Percentiles rank a stretch among this genome's conserved stretches.
These are phyloP conservation scores for Begonia peltatifolia DNA, from an alignment of 306 rosid genomes.

Conservation along the genomic window DNA sequence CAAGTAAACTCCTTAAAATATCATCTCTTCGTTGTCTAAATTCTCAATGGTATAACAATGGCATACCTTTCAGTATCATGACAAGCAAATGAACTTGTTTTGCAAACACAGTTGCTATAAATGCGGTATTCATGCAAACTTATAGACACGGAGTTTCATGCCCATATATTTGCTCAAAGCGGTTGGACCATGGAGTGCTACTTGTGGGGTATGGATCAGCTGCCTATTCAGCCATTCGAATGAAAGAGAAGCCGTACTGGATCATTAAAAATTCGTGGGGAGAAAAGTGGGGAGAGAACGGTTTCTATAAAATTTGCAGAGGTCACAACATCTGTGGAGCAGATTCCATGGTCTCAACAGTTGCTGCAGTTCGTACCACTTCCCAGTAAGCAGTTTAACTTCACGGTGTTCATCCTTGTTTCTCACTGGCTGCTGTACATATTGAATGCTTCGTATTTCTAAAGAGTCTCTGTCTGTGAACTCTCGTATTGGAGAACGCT, in stretches of 20 bases:
- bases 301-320: conserved; percentile 72
- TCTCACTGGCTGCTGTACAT: too few species aligned
- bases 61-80: too few species aligned
- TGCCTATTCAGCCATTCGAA: conserved; percentile 55
- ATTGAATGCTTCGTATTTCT: too few species aligned
- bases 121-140: conserved; percentile 93
- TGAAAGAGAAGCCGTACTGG: conserved; percentile 92
- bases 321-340: conserved; percentile 88
- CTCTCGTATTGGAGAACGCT: too few species aligned
- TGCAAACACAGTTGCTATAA: conserved; percentile 67
- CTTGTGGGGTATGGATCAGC: conserved; percentile 74
- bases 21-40: neutral
- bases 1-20: conserved; percentile 25
- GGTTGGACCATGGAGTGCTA: conserved; percentile 70
- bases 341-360: conserved; percentile 74
- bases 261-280: conserved; percentile 97
- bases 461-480: too few species aligned
- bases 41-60: too few species aligned
- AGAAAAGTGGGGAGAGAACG: conserved; percentile 83
- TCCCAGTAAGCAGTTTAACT: conserved; percentile 6
- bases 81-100: neutral
- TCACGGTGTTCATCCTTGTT: too few species aligned
- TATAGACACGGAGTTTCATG: conserved; percentile 86
- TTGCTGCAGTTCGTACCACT: conserved; percentile 40
- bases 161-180: conserved; percentile 75